These are phyloP conservation scores for Pelargonium cotyledonis DNA, from an alignment of 441 rosid species.

Conservation along the genomic window DNA sequence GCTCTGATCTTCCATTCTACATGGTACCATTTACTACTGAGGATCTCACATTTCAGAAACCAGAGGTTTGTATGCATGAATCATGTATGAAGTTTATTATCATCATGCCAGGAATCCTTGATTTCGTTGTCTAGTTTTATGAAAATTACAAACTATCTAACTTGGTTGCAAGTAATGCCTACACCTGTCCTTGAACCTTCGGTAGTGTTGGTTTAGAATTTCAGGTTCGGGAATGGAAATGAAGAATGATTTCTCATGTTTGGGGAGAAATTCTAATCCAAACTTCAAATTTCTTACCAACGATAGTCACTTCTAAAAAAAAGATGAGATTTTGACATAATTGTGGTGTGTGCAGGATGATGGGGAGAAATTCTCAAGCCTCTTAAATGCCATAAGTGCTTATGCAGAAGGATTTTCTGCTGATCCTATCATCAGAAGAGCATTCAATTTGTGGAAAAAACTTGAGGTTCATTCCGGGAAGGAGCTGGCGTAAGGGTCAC, in stretches of 20 bases:
- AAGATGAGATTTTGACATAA: not conserved
- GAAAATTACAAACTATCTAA: no score
- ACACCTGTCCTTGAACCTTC: no score
- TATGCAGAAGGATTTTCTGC: conserved; percentile 90
- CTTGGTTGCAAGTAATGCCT: no score
- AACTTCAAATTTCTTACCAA: not conserved
- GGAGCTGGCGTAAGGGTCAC: not conserved
- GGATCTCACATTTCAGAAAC: conserved; percentile 64
- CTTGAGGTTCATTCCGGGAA: conserved; percentile 23
- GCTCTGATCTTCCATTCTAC: conserved; percentile 80
- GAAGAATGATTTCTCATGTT: no score
- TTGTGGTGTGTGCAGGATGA: conserved; percentile 50
- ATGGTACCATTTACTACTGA: conserved; percentile 72
- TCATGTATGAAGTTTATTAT: not conserved
- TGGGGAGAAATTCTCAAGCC: conserved; percentile 71
- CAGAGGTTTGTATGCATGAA: conserved; percentile 55
- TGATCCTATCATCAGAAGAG: conserved; percentile 66
- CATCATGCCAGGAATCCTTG: not conserved
- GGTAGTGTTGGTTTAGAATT: no score
- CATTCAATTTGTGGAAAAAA: conserved; percentile 59
- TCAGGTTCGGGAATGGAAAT: no score
- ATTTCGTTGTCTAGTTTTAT: no score
- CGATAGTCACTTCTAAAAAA: not conserved
- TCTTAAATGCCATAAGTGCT: conserved; percentile 64
- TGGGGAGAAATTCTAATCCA: no score